A percentile compares a stretch with the other conserved stretches of the same genome.
These are phyloP conservation scores for Pyrus bretschneideri DNA, from an alignment of 306 rosid genomes.

Conservation along the genomic window DNA sequence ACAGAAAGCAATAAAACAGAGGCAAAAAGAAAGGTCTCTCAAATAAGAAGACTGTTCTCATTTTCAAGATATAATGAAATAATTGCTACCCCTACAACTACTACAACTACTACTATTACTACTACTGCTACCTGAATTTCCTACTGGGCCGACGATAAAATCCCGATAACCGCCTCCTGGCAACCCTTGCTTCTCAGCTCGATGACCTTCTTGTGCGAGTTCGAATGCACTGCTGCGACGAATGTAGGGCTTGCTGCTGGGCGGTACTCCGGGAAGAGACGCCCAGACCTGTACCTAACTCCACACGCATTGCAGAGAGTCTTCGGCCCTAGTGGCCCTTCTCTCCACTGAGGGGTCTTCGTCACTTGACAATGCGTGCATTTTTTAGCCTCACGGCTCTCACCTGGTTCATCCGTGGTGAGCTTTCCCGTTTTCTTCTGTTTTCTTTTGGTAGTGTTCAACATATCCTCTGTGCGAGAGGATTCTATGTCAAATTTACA, in stretches of 20 bases:
- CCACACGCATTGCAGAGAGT: constrained; percentile 91
- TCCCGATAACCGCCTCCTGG: constrained; percentile 22
- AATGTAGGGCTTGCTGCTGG: constrained; percentile 84
- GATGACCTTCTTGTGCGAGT: constrained; percentile 73
- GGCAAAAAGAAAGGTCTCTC: constrained; percentile 34
- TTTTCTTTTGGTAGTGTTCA: constrained; percentile 22
- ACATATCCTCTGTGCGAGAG: constrained; percentile 14
- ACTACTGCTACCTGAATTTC: constrained; percentile 21
- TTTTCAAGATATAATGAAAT: constrained; percentile 23
- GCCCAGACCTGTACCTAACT: constrained; percentile 82
- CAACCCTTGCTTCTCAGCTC: constrained; percentile 56
- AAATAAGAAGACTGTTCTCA: constrained; percentile 30
- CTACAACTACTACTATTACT: neutral
- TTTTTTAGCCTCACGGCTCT: constrained; percentile 20
- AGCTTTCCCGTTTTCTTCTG: constrained; percentile 26
- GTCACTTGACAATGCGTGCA: constrained; percentile 73
- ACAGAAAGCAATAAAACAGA: constrained; percentile 22
- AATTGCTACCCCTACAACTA: neutral
- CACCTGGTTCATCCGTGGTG: constrained; percentile 13
- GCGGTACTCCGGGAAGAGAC: constrained; percentile 77
- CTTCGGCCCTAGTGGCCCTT: constrained; percentile 85
- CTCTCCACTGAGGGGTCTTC: constrained; percentile 87
- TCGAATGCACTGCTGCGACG: constrained; percentile 56
- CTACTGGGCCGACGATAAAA: constrained; percentile 25
- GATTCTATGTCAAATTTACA: constrained; percentile 28